phyloP scores from a whole-genome alignment of 805 yeast species.

The Kodamaea jinghongensis region DNA sequence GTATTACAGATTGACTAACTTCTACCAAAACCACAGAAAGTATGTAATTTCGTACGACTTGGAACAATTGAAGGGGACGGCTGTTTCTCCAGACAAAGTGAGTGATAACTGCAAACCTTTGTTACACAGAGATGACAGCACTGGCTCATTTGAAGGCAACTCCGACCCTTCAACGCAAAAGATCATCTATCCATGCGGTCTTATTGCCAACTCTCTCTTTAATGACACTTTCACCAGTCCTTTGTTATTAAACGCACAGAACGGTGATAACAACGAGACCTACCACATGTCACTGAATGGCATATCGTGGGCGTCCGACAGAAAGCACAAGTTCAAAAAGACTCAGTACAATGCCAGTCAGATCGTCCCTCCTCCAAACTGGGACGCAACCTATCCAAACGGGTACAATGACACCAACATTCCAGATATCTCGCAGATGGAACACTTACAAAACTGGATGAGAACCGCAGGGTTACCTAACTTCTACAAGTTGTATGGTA shows the following conservation, averaged over 20 bases:
- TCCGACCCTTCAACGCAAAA: slow-evolving; percentile 20
- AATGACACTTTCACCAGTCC: slow-evolving; percentile 72
- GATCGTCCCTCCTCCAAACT: slow-evolving; percentile 92
- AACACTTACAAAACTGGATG: slow-evolving; percentile 96
- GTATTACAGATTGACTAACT: slow-evolving; percentile 85
- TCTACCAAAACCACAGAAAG: slow-evolving; percentile 92
- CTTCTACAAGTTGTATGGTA: slow-evolving; percentile 78
- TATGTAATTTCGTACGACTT: slow-evolving; percentile 84
- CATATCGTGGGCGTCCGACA: slow-evolving; percentile 86
- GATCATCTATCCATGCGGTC: slow-evolving; percentile 73
- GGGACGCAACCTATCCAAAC: slow-evolving; percentile 75
- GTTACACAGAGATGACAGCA: slow-evolving; percentile 18
- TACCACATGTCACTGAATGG: slow-evolving; percentile 48
- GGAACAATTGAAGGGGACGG: slow-evolving; percentile 75
- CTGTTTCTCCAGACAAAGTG: slow-evolving; percentile 52
- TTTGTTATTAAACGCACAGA: slow-evolving; percentile 41
- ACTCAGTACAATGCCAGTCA: slow-evolving; percentile 65
- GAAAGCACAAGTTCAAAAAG: slow-evolving; percentile 60
- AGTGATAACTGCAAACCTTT: slow-evolving; percentile 38
- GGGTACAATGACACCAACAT: slow-evolving; percentile 84
- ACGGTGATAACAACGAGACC: slow-evolving; percentile 42
- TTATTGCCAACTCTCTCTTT: slow-evolving; percentile 76
- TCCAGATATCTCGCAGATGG: slow-evolving; percentile 75
- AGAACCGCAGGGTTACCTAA: slow-evolving; percentile 91
- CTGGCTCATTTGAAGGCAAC: slow-evolving; percentile 17